These are phyloP conservation scores for Capsella bursapastoris DNA, from an alignment of 345 rosid species.

Conservation along the genomic window DNA sequence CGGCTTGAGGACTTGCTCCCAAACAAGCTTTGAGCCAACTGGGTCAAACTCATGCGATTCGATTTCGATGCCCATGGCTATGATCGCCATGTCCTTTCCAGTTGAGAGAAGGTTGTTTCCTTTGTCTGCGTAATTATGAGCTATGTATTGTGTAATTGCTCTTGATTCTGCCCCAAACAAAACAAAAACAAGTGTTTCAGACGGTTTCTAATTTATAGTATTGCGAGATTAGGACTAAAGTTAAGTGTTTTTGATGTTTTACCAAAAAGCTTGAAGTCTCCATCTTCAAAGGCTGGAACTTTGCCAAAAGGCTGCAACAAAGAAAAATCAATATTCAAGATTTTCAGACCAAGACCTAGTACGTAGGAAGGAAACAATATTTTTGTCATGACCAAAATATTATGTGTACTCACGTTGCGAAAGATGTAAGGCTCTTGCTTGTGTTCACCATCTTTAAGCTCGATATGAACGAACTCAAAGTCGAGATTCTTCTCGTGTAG, in stretches of 20 bases:
- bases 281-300: conserved; percentile 75
- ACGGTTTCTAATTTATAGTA: too few relatives aligned
- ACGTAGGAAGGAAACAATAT: not conserved
- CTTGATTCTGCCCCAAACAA: conserved; percentile 43
- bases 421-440: conserved; percentile 41
- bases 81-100: conserved; percentile 36
- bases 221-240: not conserved
- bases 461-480: conserved; percentile 42
- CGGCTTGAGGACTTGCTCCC: conserved; percentile 32
- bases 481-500: conserved; percentile 48
- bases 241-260: conserved; percentile 22
- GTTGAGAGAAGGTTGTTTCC: conserved; percentile 42
- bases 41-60: conserved; percentile 63
- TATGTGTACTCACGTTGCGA: conserved; percentile 38
- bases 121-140: conserved; percentile 40
- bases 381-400: not conserved
- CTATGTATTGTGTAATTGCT: conserved; percentile 47
- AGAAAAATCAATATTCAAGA: not conserved
- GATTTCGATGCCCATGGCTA: conserved; percentile 43
- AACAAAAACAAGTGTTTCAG: not conserved
- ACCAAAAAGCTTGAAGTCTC: conserved; percentile 77
- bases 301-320: conserved; percentile 80
- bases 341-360: conserved; percentile 10
- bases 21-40: conserved; percentile 40
- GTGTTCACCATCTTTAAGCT: conserved; percentile 42